A percentile compares a stretch with the other conserved stretches of the same genome.
These are phyloP conservation scores for Quercus robur DNA, from an alignment of 306 rosid species.

Conservation along the genomic window DNA sequence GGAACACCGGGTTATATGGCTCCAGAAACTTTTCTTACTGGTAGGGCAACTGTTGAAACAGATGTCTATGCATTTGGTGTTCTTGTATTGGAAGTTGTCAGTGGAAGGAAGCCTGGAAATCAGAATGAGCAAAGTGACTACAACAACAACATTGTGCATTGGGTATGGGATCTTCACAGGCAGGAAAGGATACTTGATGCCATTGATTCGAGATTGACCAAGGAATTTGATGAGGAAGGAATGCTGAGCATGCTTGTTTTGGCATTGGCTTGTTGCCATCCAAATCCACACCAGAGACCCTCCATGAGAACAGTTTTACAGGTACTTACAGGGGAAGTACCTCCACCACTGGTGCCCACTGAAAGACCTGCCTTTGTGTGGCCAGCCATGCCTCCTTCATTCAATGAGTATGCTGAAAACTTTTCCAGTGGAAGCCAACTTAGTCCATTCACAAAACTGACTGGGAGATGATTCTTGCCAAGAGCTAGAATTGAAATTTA, in stretches of 20 bases:
- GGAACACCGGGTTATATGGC: slow-evolving; percentile 89
- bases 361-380: slow-evolving; percentile 65
- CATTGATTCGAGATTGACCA: slow-evolving; percentile 38
- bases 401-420: slow-evolving; percentile 21
- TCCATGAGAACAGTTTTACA: slow-evolving; percentile 51
- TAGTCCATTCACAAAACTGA: slow-evolving; percentile 31
- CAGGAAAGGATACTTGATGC: slow-evolving; percentile 30
- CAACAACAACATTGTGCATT: slow-evolving; percentile 47
- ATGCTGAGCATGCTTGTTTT: slow-evolving; percentile 35
- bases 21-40: slow-evolving; percentile 58
- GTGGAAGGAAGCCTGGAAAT: slow-evolving; percentile 57
- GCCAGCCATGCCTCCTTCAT: slow-evolving; percentile 56
- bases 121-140: slow-evolving; percentile 32
- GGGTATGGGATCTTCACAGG: slow-evolving; percentile 65
- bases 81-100: slow-evolving; percentile 54
- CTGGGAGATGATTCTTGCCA: slow-evolving; percentile 38
- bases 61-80: slow-evolving; percentile 78
- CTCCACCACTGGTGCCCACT: slow-evolving; percentile 43
- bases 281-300: slow-evolving; percentile 63
- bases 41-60: slow-evolving; percentile 67
- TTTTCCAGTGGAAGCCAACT: slow-evolving; percentile 7
- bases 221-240: slow-evolving; percentile 12
- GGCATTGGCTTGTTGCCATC: slow-evolving; percentile 84
- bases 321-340: slow-evolving; percentile 54
- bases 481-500: no score